Percentiles rank a stretch among this genome's conserved stretches.
phyloP scores from a whole-genome alignment of 345 rosid species.

The Euphorbia pulcherrima region DNA sequence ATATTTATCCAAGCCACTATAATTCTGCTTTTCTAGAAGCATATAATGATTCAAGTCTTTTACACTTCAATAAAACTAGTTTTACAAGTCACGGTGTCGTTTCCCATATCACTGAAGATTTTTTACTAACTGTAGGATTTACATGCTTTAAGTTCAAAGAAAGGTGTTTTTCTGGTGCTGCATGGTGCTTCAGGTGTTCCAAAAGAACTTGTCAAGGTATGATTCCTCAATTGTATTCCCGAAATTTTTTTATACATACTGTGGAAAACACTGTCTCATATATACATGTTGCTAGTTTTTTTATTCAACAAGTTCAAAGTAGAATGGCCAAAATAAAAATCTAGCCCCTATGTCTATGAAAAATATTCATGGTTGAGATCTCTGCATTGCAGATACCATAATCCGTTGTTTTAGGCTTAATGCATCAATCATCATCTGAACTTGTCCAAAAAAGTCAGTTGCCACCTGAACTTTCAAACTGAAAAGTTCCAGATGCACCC shows the following conservation, averaged over 20 bases:
- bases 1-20: background rate
- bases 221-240: background rate
- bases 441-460: too few species aligned
- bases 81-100: background rate
- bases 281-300: background rate
- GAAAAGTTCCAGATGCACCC: too few species aligned
- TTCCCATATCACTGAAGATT: background rate
- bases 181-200: constrained; percentile 98
- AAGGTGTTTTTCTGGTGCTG: constrained; percentile 74
- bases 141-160: constrained; percentile 57
- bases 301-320: background rate
- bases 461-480: too few species aligned
- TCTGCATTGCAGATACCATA: too few species aligned
- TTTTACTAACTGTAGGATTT: constrained; percentile 43
- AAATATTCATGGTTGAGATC: too few species aligned
- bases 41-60: background rate
- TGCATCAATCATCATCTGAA: too few species aligned
- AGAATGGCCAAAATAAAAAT: too few species aligned
- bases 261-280: background rate
- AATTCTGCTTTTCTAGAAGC: background rate
- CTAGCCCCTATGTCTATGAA: too few species aligned
- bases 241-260: background rate
- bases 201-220: constrained; percentile 64
- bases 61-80: background rate
- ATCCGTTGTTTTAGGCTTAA: too few species aligned